phyloP scores from a whole-genome alignment of 2,329 filamentous ascomycete species.

The Fusarium newnesense region DNA sequence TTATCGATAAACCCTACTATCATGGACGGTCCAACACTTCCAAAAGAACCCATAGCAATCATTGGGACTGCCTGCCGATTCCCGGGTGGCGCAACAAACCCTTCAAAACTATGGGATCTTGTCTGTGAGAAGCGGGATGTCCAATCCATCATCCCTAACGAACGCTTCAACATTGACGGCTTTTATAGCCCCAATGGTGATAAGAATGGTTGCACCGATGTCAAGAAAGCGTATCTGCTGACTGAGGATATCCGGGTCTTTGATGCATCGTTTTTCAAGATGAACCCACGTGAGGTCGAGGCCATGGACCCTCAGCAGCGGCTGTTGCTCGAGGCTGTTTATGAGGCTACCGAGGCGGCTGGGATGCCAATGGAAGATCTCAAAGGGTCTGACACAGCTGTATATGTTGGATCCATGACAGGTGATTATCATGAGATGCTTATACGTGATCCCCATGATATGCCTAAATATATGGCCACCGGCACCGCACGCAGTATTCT shows the following conservation, averaged over 20 bases:
- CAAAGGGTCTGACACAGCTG: background rate
- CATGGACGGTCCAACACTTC: no score
- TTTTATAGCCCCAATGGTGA: constrained; percentile 1
- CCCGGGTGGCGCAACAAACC: no score
- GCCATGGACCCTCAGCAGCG: constrained; percentile 10
- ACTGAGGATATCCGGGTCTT: constrained; percentile 7
- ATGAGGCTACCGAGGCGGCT: background rate
- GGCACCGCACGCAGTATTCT: constrained; percentile 1
- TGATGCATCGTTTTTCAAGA: constrained; percentile 42
- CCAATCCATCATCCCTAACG: background rate
- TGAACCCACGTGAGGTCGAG: constrained; percentile 5
- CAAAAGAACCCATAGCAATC: no score
- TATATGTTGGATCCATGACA: constrained; percentile 4
- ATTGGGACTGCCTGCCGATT: no score
- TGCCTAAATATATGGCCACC: constrained; percentile 13
- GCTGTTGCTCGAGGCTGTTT: constrained; percentile 1
- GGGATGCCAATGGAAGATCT: constrained; percentile 1
- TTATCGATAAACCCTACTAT: no score
- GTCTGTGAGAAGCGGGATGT: constrained; percentile 4
- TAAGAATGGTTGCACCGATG: constrained; percentile 10
- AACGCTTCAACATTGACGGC: constrained; percentile 4
- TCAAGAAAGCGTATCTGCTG: constrained; percentile 2
- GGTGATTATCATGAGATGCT: constrained; percentile 6
- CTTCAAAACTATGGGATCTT: constrained; percentile 16
- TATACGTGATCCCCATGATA: constrained; percentile 5